Evolutionary conservation across 371 early-diverging fungal genomes (phyloP), one percentile per base, ranked within the genome.

Genomic region (Catenaria anguillulae): DNA sequence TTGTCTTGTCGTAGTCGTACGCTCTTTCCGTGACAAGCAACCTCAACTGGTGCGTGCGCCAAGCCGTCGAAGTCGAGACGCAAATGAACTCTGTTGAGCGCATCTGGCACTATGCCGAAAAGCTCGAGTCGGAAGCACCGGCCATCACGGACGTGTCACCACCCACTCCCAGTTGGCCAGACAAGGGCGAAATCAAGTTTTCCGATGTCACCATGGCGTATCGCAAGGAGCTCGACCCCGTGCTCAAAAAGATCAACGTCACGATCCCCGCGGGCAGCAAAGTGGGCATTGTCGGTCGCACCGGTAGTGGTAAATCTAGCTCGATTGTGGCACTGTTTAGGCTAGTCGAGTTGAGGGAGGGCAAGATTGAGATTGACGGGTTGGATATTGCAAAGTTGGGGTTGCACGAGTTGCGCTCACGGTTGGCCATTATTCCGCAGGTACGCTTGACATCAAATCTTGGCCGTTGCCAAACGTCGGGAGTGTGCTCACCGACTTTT

Each of bases 301-400:
- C n/a, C n/a, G n/a, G 4, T 75, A 76, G 4, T 85, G 96, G 96
- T 54, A 97, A 95, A 71, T 83, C 85, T 35, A 84, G 87, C 23
- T 70, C 93, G 65, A 92, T 88, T 31, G 76, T 91, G 60, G 82
- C 87, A n/a, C 71, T 97, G 61, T 97, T 97, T 79, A 79, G 96
- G 56, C 79, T 97, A 56, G 78, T 93, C 40, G 97, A 97, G 64
- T 3, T n/a, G n/a, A n/a, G n/a, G n/a, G n/a, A n/a, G n/a, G n/a
- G n/a, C n/a, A n/a, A n/a, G n/a, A n/a, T n/a, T n/a, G n/a, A n/a
- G n/a, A n/a, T n/a, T n/a, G n/a, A n/a, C n/a, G n/a, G n/a, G n/a
- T n/a, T n/a, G n/a, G 86, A 93, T 68, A 92, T 94, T 36, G 68
- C 84, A 4, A 73, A 73, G 12, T 66, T 95, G 23, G 87, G 88